Evolutionary conservation across 2,329 filamentous ascomycete genomes (phyloP).

Genomic region (Metarhizium humberi): DNA sequence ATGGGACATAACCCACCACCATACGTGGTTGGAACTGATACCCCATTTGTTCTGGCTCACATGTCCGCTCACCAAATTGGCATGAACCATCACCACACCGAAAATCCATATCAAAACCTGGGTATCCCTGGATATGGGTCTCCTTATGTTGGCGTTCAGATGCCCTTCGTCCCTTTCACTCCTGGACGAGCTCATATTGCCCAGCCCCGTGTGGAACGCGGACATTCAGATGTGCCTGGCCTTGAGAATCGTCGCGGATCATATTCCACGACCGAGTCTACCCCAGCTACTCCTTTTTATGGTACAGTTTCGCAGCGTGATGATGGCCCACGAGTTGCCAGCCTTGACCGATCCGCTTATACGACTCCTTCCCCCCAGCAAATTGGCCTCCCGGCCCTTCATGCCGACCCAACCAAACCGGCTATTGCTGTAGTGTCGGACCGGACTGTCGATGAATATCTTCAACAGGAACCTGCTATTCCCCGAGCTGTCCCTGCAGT

Average conservation of each 20-base stretch:
- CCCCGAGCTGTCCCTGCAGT: slow-evolving; percentile 85
- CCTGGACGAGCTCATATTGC: slow-evolving; percentile 37
- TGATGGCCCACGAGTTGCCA: slow-evolving; percentile 48
- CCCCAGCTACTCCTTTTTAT: slow-evolving; percentile 57
- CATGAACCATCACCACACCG: slow-evolving; percentile 21
- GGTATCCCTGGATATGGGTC: slow-evolving; percentile 24
- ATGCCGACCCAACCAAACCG: slow-evolving; percentile 33
- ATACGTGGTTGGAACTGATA: slow-evolving; percentile 29
- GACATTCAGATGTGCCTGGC: slow-evolving; percentile 46
- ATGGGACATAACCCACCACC: slow-evolving; percentile 24
- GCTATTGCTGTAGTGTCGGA: slow-evolving; percentile 30
- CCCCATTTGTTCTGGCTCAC: slow-evolving; percentile 27
- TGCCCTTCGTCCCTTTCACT: slow-evolving; percentile 39
- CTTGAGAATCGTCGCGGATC: slow-evolving; percentile 58
- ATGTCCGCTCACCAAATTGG: slow-evolving; percentile 25
- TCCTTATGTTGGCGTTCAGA: slow-evolving; percentile 26
- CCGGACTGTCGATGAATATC: slow-evolving; percentile 51
- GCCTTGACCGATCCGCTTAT: slow-evolving; percentile 54
- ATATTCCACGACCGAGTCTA: slow-evolving; percentile 59
- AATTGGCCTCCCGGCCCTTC: slow-evolving; percentile 31
- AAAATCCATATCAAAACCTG: slow-evolving; percentile 24
- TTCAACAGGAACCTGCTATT: slow-evolving; percentile 70
- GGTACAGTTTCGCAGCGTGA: slow-evolving; percentile 49
- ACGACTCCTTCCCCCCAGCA: slow-evolving; percentile 59
- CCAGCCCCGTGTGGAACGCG: slow-evolving; percentile 37